Evolutionary conservation across 306 rosid genomes (phyloP), one percentile per base, ranked within the genome.

Genomic region (Pyrus betulifolia): DNA sequence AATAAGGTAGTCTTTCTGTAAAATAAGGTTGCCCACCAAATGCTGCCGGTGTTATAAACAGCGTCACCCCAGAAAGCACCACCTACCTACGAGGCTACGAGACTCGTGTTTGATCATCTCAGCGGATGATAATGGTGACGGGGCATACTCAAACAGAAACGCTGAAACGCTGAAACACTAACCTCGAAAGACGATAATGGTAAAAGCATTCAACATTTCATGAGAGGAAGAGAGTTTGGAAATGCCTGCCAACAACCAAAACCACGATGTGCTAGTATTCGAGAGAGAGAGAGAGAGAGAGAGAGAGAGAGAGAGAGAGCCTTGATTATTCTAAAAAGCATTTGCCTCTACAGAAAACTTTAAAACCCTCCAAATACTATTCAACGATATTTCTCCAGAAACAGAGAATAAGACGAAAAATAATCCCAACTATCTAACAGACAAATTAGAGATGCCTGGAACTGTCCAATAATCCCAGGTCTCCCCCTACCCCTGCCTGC

Each of bases 361-460:
- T 65, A 31, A 55, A 61, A 66, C 63, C 77, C 84, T 82, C 82
- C 72, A 62, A 46, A 49, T 4, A 33, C 38, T 15, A 49, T 49
- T 49, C 54, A 17, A 49, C 15, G 7, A 49, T 15, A 49, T 15
- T 49, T 49, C 19, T 49, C 54, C 54, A 49, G 17, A 49, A 27
- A 31, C 67, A 68, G 51, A 67, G 10, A 73, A 72, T 67, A 10
- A 60, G 51, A 10, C 11, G 46, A 59, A 22, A 61, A 61, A 69
- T 8, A 69, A n/a, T 62, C 62, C 81, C 81, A 64, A 70, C 77
- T 83, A 84, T 83, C 82, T 84, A 67, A 81, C 88, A 82, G 75
- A 80, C 51, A 81, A 84, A 79, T 63, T 63, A 22, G 76, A 81
- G 83, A 79, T 82, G 67, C 84, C 84, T 75, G 83, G 78, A 81